Base-by-base conservation (phyloP, 2,329 filamentous ascomycete genomes). In the Saccharata proteae region DNA sequence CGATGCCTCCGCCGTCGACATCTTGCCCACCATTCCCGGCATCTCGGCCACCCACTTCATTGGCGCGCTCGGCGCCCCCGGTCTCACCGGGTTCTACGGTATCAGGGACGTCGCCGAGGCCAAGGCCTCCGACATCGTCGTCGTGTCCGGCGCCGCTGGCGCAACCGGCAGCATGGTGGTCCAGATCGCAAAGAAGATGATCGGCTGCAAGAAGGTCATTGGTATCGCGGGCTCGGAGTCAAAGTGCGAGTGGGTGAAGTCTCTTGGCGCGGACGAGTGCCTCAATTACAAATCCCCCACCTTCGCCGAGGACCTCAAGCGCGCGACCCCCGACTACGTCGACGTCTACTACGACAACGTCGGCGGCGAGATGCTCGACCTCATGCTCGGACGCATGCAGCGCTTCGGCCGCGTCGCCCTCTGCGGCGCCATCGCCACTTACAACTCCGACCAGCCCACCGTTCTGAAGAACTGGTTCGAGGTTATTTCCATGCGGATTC, bases 81-180 rank as follows among this genome's bases (percentile, higher is more conserved):
- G 77, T 3, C 44, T 85, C 39, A 86, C 81, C 0, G 80, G 80
- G 2, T 86, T 82, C 57, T 80, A 81, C 40, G 80, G 81, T 13
- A 71, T 86, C 49, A 53, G 71, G 17, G 68, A 79, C 34, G 69
- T 86, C 26, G 80, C 72, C 3, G 59, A 77, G 34, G 71, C 78
- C 23, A 73, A 77, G 51, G 53, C 67, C 1, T 79, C 79, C 4
- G 78, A 86, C 40, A 74, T 78, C 4, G 80, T 88, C 1, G 78
- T 86, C 6, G 77, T 88, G 0, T 80, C 74, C 6, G 80, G 79
- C 5, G 81, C 81, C 2, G 81, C 81, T 0, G 81, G 81, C 2
- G 81, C 80, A 0, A 86, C 81, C 0, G 81, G 81, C 1, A 78
- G 70, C 46, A 71, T 86, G 1, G 80, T 73, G 0, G 80, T 78